phyloP scores from a whole-genome alignment of 495 filamentous ascomycete genomes.

The Bacidia rubella region DNA sequence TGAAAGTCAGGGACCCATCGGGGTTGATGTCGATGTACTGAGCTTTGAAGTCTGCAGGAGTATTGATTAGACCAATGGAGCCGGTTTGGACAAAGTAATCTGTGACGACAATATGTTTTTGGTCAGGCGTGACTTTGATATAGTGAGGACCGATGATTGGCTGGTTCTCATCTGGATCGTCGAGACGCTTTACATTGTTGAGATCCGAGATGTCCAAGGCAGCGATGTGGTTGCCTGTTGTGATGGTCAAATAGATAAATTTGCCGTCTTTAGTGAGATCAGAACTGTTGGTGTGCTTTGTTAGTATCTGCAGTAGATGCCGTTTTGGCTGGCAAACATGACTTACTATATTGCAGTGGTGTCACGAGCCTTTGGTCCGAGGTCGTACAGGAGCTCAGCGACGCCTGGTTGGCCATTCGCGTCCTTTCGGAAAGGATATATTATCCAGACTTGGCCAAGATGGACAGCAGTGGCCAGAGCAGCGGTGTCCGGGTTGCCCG shows the following conservation, averaged over 20 bases:
- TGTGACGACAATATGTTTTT: conserved; percentile 47
- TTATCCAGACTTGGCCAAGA: conserved; percentile 50
- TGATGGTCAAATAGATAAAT: conserved; percentile 46
- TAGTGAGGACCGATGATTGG: conserved; percentile 50
- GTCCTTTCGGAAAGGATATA: conserved; percentile 46
- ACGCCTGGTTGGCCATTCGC: conserved; percentile 40
- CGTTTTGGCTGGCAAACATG: neutral
- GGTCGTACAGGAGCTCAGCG: conserved; percentile 43
- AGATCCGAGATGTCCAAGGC: conserved; percentile 51
- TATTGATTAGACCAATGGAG: conserved; percentile 48
- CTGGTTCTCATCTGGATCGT: conserved; percentile 44
- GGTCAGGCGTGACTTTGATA: conserved; percentile 50
- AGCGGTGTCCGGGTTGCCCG: conserved; percentile 42
- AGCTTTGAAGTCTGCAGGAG: conserved; percentile 47
- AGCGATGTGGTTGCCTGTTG: conserved; percentile 48
- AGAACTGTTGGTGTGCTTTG: conserved; percentile 21
- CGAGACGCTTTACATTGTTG: conserved; percentile 43
- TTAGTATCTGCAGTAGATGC: neutral
- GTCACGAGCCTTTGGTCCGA: conserved; percentile 42
- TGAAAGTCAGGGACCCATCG: conserved; percentile 42
- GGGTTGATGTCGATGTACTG: conserved; percentile 45
- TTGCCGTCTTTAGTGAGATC: conserved; percentile 48
- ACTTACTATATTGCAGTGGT: conserved; percentile 43
- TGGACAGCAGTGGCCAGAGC: conserved; percentile 49
- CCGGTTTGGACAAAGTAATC: conserved; percentile 57